These are phyloP conservation scores for Trichosanthes truncata DNA, from an alignment of 306 rosid genomes.

Conservation along the genomic window DNA sequence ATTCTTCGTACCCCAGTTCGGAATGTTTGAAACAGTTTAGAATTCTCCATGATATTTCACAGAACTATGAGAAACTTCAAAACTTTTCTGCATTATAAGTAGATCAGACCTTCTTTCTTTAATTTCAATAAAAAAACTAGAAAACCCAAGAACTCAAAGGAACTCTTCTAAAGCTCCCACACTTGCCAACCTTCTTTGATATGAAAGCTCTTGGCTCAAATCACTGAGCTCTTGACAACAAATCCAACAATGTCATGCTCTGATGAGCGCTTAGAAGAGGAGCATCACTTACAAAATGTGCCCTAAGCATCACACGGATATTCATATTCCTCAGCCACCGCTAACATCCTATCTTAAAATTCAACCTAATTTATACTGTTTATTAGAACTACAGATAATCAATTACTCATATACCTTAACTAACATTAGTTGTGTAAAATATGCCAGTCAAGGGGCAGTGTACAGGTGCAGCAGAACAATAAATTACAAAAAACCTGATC, in stretches of 20 bases:
- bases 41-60: not conserved
- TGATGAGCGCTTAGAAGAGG: not conserved
- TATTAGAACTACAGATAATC: not conserved
- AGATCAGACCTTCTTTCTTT: not conserved
- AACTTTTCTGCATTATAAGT: not conserved
- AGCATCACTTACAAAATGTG: not conserved
- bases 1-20: not conserved
- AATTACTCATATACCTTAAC: not conserved
- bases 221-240: not conserved
- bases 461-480: conserved; percentile 8
- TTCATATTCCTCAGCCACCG: not conserved
- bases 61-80: not conserved
- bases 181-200: not conserved
- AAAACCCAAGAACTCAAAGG: not conserved
- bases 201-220: not conserved
- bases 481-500: conserved; percentile 55
- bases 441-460: not conserved
- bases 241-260: not conserved
- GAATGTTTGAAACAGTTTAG: not conserved
- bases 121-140: not conserved
- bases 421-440: not conserved
- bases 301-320: not conserved
- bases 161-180: not conserved
- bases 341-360: not conserved
- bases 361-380: not conserved